Percentiles rank a stretch among this genome's conserved stretches.
These are phyloP conservation scores for Thermomyces lanuginosus DNA, from an alignment of 2,329 filamentous ascomycete genomes.

Conservation along the genomic window DNA sequence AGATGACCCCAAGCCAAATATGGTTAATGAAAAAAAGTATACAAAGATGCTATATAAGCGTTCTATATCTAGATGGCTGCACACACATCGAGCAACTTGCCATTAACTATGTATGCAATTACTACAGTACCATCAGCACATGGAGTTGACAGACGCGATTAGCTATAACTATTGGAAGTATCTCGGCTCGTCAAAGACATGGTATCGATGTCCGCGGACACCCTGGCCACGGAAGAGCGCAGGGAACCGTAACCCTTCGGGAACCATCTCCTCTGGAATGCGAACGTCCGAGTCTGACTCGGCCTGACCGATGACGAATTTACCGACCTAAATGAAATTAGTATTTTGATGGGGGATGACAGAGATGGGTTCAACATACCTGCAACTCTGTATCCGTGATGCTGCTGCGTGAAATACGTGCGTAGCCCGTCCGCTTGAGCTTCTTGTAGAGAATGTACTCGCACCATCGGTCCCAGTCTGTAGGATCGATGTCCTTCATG, in stretches of 20 bases:
- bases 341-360: too few relatives aligned
- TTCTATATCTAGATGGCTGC: too few relatives aligned
- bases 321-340: conserved; percentile 47
- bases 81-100: too few relatives aligned
- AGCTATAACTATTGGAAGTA: conserved; percentile 36
- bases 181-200: conserved; percentile 84
- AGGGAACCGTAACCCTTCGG: conserved; percentile 68
- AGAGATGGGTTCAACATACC: conserved; percentile 36
- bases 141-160: too few relatives aligned
- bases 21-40: too few relatives aligned
- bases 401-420: conserved; percentile 68
- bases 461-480: conserved; percentile 95
- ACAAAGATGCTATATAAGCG: too few relatives aligned
- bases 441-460: conserved; percentile 96
- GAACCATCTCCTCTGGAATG: conserved; percentile 56
- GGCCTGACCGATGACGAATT: conserved; percentile 68
- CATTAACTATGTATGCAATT: too few relatives aligned
- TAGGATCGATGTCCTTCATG: conserved; percentile 88
- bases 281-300: conserved; percentile 48
- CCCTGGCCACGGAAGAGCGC: conserved; percentile 68
- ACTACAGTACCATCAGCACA: too few relatives aligned
- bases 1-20: too few relatives aligned
- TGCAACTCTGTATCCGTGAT: conserved; percentile 97
- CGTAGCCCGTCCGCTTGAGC: conserved; percentile 72
- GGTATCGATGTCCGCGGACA: conserved; percentile 77